Base-by-base conservation (phyloP, 805 yeast genomes). In the Debaryomyces tyrocola region DNA sequence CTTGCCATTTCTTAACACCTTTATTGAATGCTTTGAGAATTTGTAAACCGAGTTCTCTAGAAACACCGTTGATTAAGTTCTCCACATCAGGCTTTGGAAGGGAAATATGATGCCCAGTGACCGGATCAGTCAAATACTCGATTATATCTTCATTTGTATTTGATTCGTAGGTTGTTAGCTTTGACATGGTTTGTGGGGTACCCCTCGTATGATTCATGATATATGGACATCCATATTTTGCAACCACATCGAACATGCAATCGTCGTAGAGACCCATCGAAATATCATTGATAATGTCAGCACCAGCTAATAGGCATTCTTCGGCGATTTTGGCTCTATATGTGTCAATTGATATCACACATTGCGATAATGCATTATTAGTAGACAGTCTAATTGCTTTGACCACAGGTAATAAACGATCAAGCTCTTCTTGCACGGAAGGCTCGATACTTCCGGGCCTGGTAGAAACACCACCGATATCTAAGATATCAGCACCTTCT, bases 381-480 rank as follows among this genome's bases (percentile, higher is more conserved):
- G 56, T 43, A 28, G 70, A 70, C 18, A 62, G 49, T 48, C 95
- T 77, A 17, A 90, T 77, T 0, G 80, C 81, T 49, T 75, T 61
- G 2, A 94, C 74, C 0, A 87, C 78, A 0, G 94, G 94, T 6
- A 88, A 62, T 0, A 91, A 85, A 37, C 98, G 67, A 2, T 56
- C 57, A 40, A 87, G 55, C 62, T 94, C 99, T 45, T 80, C 91
- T n/a, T 77, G 78, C 17, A 63, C 76, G 2, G 77, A 57, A 0
- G 86, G 84, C 45, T 81, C 88, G 0, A 53, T 57, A 1, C 95
- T 81, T 1, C 90, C 89, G 0, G 99, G 99, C 42, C 95, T 77
- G 0, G 99, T 94, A 1, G 97, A 89, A 47, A 90, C 88, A 1
- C 99, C 99, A 7, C 99, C 99, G 45, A 94, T 77, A 63, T 94